Evolutionary conservation across 352 stramenopile genomes (phyloP).

Genomic region (Peronospora farinosa): DNA sequence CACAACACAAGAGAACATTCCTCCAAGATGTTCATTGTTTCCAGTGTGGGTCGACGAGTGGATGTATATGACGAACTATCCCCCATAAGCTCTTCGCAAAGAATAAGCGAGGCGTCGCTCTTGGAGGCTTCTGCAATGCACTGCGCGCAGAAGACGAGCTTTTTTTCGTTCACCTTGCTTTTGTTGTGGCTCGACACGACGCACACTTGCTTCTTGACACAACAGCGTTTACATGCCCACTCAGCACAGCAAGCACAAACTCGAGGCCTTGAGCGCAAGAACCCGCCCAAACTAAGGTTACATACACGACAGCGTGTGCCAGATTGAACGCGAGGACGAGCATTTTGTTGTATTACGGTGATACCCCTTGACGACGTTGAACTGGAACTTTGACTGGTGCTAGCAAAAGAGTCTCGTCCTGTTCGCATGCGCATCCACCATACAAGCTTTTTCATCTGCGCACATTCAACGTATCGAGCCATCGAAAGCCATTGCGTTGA

Average conservation of each 20-base stretch:
- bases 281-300: conserved; percentile 24
- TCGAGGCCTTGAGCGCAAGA: conserved; percentile 23
- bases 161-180: conserved; percentile 38
- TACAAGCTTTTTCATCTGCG: conserved; percentile 45
- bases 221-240: conserved; percentile 36
- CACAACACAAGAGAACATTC: conserved; percentile 1
- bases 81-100: conserved; percentile 29
- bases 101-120: conserved; percentile 28
- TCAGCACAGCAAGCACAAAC: conserved; percentile 29
- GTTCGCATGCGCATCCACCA: conserved; percentile 36
- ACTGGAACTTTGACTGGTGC: conserved; percentile 31
- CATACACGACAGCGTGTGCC: conserved; percentile 28
- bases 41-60: conserved; percentile 24
- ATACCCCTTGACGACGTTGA: conserved; percentile 26
- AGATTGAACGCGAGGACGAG: conserved; percentile 10
- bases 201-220: conserved; percentile 35
- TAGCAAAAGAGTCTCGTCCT: conserved; percentile 35
- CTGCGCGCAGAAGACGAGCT: conserved; percentile 34
- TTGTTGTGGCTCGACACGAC: conserved; percentile 32
- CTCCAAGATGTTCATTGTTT: conserved; percentile 4
- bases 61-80: conserved; percentile 28
- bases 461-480: conserved; percentile 32
- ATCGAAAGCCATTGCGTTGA: conserved; percentile 38
- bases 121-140: conserved; percentile 33
- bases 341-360: conserved; percentile 3